Conservation (phyloP, 345 rosid genomes). For the Brassica napus region DNA sequence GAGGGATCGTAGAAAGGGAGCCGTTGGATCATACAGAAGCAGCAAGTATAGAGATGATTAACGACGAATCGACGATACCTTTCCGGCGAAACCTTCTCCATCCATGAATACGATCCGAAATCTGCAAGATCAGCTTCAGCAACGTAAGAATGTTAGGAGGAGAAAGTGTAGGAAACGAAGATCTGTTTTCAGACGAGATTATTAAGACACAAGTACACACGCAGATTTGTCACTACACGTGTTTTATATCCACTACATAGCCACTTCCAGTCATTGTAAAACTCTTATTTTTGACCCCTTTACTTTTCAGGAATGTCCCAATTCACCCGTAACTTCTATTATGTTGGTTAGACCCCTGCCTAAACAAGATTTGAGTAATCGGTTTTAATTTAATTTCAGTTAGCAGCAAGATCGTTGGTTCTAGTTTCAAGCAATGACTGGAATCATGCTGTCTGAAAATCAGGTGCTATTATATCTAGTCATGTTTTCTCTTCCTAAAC, state of each 20-base stretch:
- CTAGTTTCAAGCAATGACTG: slow-evolving; percentile 66
- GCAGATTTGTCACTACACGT: slow-evolving; percentile 5
- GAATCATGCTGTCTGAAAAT: slow-evolving; percentile 20
- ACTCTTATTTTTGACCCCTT: slow-evolving; percentile 15
- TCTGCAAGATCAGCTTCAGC: slow-evolving; percentile 13
- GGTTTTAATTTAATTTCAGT: neutral
- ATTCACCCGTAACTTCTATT: neutral
- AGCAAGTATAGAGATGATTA: neutral
- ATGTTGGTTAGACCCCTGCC: rapidly evolving
- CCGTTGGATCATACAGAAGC: neutral
- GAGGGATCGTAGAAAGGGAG: slow-evolving; percentile 10
- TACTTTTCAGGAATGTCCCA: neutral
- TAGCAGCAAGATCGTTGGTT: slow-evolving; percentile 56
- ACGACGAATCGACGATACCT: slow-evolving; percentile 16
- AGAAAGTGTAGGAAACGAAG: neutral
- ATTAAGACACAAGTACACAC: slow-evolving; percentile 13
- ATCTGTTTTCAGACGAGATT: slow-evolving; percentile 17
- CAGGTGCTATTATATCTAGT: slow-evolving; percentile 33
- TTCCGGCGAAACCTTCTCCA: slow-evolving; percentile 37
- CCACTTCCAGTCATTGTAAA: slow-evolving; percentile 10
- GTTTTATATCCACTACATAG: slow-evolving; percentile 13
- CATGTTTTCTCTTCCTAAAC: slow-evolving; percentile 25
- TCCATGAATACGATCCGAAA: slow-evolving; percentile 27
- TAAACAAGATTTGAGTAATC: neutral
- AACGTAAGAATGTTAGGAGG: slow-evolving; percentile 14